Evolutionary conservation across 768 basidiomycete species (phyloP), one percentile per base, ranked within the genome.

Genomic region (Suillus subaureus): DNA sequence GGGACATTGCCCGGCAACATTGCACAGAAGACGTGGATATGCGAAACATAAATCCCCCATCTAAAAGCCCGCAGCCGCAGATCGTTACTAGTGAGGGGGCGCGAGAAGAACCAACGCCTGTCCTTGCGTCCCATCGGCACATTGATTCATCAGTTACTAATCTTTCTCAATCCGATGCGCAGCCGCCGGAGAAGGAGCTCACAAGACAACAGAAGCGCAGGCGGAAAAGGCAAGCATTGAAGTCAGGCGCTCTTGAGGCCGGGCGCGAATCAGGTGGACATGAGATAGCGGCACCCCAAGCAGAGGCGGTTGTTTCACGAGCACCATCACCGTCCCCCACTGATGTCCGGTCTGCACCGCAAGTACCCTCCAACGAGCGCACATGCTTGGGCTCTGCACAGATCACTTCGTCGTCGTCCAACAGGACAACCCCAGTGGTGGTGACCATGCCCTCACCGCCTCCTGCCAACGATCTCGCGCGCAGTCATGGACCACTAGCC

Each of bases 1-100:
- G 70, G 5, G 69, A 70, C 39, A 45, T 33, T 33, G 64, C 65
- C 58, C 61, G 37, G 61, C 47, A 58, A 4, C 67, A 68, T 35
- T 65, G 66, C 37, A 28, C 11, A 42, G 61, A 23, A 21, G 4
- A 28, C 18, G 57, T 23, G 57, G 18, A 60, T 3, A 40, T 40
- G 39, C 9, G 16, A 5, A 60, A 28, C 16, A 21, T 26, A 18
- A 42, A 40, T 28, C 15, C 16, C 26, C 11, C 39, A 12, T 40
- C 39, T 28, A 28, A 11, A 40, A 40, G 6, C 39, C 26, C 16
- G 5, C 57, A 28, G 9, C 11, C 16, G 3, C 18, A 60, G 28
- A 28, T 18, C 0, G 39, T 42, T 26, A 2, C 11, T 40, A 26
- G 9, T 28, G 16, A 42, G 23, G 23, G 28, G 6, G 16, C 26